Percentiles rank a stretch among this genome's conserved stretches.
phyloP scores from a whole-genome alignment of 2,329 filamentous ascomycete genomes.

The Neurospora crassa region DNA sequence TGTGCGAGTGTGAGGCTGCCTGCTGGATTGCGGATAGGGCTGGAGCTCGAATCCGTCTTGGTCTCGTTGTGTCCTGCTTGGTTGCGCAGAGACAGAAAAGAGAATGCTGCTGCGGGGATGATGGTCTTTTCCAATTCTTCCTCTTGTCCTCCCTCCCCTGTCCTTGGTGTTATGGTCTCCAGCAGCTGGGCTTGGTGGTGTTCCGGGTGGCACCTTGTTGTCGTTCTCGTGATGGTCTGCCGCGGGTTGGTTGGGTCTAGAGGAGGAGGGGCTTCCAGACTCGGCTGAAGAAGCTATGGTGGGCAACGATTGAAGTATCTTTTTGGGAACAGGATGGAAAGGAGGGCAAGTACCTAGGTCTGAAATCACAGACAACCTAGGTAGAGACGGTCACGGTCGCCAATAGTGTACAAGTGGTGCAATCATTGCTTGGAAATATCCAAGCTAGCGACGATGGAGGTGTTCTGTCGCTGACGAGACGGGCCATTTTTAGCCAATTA shows the following conservation, averaged over 20 bases:
- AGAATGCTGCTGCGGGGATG: conserved; percentile 1
- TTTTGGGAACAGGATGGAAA: neutral
- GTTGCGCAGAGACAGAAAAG: conserved; percentile 5
- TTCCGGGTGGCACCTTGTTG: neutral
- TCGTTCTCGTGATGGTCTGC: neutral
- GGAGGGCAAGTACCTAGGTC: neutral
- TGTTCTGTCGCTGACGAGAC: neutral
- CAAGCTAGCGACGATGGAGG: neutral
- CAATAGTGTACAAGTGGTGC: neutral
- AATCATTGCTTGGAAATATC: neutral
- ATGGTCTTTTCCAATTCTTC: neutral
- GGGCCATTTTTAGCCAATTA: neutral
- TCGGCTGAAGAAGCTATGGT: conserved; percentile 11
- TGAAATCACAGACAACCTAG: neutral
- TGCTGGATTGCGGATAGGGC: conserved; percentile 6
- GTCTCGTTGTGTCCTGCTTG: neutral
- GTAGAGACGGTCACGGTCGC: neutral
- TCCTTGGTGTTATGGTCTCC: conserved; percentile 1
- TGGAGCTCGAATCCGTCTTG: conserved; percentile 12
- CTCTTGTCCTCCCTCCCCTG: conserved; percentile 14
- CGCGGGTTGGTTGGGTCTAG: neutral
- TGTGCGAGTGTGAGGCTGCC: neutral
- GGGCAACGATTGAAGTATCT: neutral
- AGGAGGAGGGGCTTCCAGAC: conserved; percentile 11
- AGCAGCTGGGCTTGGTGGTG: neutral